These are phyloP conservation scores for Colletotrichum sansevieriae DNA, from an alignment of 2,329 filamentous ascomycete genomes.

Conservation along the genomic window DNA sequence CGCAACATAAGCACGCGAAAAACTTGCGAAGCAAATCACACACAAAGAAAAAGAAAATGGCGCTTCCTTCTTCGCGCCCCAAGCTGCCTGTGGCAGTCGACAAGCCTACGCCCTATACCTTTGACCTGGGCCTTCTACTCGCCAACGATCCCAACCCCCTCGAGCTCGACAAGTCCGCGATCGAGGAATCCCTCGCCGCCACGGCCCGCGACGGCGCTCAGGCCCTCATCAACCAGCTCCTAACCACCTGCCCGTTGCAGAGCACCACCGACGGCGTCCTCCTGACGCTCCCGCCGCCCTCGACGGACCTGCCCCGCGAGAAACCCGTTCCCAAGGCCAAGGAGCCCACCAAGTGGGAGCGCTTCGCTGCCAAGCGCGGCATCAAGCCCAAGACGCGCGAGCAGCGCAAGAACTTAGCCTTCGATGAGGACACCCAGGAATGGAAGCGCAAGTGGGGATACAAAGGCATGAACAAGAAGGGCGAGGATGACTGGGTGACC, in stretches of 20 bases:
- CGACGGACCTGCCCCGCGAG: constrained; percentile 85
- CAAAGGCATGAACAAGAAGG: constrained; percentile 88
- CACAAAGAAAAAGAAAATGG: constrained; percentile 46
- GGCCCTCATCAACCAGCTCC: constrained; percentile 91
- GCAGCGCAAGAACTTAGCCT: constrained; percentile 79
- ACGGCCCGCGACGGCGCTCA: constrained; percentile 92
- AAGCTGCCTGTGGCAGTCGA: constrained; percentile 75
- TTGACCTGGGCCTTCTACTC: constrained; percentile 90
- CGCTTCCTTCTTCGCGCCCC: constrained; percentile 54
- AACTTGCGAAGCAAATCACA: constrained; percentile 7
- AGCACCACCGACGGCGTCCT: constrained; percentile 79
- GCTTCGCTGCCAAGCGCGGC: constrained; percentile 96
- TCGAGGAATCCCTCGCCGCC: constrained; percentile 77
- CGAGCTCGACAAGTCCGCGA: constrained; percentile 62
- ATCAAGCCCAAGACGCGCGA: constrained; percentile 91
- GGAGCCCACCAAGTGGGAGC: constrained; percentile 92
- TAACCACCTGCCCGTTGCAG: constrained; percentile 86
- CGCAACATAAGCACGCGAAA: not conserved
- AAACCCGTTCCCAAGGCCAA: constrained; percentile 89
- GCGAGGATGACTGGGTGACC: constrained; percentile 88
- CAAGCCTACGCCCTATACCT: constrained; percentile 91
- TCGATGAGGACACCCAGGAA: constrained; percentile 85
- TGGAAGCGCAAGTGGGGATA: constrained; percentile 98
- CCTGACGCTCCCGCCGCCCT: constrained; percentile 78
- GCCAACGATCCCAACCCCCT: constrained; percentile 90